A percentile compares a stretch with the other conserved stretches of the same genome.
phyloP scores from a whole-genome alignment of 768 basidiomycete genomes.

The Tulasnella sp. region DNA sequence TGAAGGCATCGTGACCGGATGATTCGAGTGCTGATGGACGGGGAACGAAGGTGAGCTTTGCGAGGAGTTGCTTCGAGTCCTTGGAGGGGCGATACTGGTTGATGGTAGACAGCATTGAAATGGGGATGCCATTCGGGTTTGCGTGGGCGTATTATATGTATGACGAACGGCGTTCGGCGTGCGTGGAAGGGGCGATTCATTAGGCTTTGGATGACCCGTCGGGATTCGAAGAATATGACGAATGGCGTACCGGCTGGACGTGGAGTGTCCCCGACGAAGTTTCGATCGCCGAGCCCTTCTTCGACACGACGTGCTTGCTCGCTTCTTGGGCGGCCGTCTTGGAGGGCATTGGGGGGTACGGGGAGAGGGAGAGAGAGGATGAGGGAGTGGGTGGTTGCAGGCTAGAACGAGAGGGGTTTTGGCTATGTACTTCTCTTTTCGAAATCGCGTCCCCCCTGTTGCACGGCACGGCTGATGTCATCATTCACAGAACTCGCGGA shows the following conservation, averaged over 20 bases:
- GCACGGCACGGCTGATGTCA: conserved; percentile 2
- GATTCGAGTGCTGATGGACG: conserved; percentile 79
- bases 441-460: neutral
- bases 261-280: conserved; percentile 34
- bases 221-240: neutral
- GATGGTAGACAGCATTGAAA: neutral
- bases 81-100: conserved; percentile 49
- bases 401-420: neutral
- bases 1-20: conserved; percentile 78
- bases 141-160: neutral
- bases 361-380: neutral
- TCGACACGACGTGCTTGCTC: conserved; percentile 7
- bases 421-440: neutral
- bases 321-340: neutral
- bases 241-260: conserved; percentile 39
- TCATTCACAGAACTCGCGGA: neutral
- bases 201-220: neutral
- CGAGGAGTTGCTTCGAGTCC: conserved; percentile 70
- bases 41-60: conserved; percentile 81
- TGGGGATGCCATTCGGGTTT: neutral
- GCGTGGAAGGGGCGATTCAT: neutral
- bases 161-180: neutral
- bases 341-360: neutral
- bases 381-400: neutral
- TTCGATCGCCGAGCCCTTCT: conserved; percentile 34